phyloP scores from a whole-genome alignment of 805 yeast genomes.

The Candida broadrunensis region DNA sequence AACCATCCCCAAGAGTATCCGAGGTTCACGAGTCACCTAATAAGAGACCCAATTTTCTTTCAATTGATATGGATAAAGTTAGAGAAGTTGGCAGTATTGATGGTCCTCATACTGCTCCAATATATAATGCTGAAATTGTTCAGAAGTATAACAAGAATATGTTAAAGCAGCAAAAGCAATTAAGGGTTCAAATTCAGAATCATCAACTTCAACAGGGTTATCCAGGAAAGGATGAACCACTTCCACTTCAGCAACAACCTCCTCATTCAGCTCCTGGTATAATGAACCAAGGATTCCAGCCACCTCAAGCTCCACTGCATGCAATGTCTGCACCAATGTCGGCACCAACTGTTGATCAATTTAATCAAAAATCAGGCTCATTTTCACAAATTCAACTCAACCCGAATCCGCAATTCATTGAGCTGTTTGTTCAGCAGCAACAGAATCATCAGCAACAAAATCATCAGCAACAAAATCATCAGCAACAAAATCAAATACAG shows the following conservation, averaged over 20 bases:
- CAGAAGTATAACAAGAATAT: constrained; percentile 12
- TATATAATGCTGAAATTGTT: constrained; percentile 26
- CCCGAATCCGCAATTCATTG: background rate
- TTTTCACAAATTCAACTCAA: background rate
- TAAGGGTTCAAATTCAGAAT: constrained; percentile 1
- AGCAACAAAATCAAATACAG: constrained; percentile 6
- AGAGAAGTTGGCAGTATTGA: constrained; percentile 1
- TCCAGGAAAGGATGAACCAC: background rate
- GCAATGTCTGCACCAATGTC: background rate
- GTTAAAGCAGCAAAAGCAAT: constrained; percentile 10
- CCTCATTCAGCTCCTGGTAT: constrained; percentile 6
- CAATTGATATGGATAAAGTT: constrained; percentile 7
- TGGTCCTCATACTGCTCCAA: constrained; percentile 36
- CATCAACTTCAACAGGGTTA: constrained; percentile 5
- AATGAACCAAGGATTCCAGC: constrained; percentile 7
- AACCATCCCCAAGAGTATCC: constrained; percentile 15
- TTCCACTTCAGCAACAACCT: constrained; percentile 1
- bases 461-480: constrained; percentile 1
- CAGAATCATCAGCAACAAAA: background rate
- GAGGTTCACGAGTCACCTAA: constrained; percentile 11
- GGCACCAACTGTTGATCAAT: background rate
- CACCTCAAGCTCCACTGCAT: constrained; percentile 1
- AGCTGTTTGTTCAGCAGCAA: constrained; percentile 1
- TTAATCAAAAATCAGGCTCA: background rate
- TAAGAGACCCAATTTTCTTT: constrained; percentile 2